Conservation (phyloP, 139 green algal species). For the Penium margaritaceum region DNA sequence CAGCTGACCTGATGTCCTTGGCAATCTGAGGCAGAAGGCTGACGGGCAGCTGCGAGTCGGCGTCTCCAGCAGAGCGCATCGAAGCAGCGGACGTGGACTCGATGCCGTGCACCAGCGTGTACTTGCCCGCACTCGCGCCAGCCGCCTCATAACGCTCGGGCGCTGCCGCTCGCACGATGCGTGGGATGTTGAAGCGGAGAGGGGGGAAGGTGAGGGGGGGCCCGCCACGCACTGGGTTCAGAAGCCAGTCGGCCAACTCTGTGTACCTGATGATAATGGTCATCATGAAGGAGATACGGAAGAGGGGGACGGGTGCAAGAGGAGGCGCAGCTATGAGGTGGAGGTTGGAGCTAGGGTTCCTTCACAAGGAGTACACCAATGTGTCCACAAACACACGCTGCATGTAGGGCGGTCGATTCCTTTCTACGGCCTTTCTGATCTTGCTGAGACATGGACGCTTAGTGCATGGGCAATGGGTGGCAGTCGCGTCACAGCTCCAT, state of each 20-base stretch:
- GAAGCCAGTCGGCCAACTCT: slow-evolving; percentile 11
- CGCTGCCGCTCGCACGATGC: slow-evolving; percentile 7
- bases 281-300: too few relatives aligned
- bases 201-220: not conserved
- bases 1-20: not conserved
- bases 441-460: too few relatives aligned
- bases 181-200: slow-evolving; percentile 11
- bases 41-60: slow-evolving; percentile 21
- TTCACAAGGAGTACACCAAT: too few relatives aligned
- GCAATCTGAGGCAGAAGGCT: not conserved
- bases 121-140: slow-evolving; percentile 5
- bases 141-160: not conserved
- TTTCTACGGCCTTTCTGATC: too few relatives aligned
- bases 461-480: too few relatives aligned
- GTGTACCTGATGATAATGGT: too few relatives aligned
- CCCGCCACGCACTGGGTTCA: not conserved
- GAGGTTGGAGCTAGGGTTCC: too few relatives aligned
- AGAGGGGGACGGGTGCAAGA: too few relatives aligned
- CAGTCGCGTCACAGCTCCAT: too few relatives aligned
- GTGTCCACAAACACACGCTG: too few relatives aligned
- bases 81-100: slow-evolving; percentile 19
- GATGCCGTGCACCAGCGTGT: slow-evolving; percentile 28
- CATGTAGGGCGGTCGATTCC: too few relatives aligned
- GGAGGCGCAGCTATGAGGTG: too few relatives aligned
- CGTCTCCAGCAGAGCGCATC: slow-evolving; percentile 21